Evolutionary conservation across 2,329 filamentous ascomycete genomes (phyloP).

Genomic region (Calonectria ilicicola): DNA sequence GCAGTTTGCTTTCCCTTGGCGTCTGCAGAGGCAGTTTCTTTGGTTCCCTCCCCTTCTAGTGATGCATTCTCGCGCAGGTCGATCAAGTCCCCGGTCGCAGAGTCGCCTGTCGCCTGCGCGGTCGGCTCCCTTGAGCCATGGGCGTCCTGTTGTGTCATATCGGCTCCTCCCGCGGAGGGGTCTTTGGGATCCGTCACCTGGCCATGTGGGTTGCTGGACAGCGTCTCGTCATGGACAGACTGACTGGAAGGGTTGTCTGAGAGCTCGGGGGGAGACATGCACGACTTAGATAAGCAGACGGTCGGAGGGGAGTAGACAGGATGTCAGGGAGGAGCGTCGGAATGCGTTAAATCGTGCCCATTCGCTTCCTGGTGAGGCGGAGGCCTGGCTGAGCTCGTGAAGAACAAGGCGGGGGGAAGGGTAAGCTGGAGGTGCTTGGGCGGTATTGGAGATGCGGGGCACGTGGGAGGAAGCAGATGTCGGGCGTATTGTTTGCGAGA

Average conservation of each 20-base stretch:
- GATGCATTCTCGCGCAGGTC: constrained; percentile 34
- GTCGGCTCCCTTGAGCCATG: constrained; percentile 10
- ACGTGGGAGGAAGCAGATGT: not conserved
- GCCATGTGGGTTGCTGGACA: constrained; percentile 42
- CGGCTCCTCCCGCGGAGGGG: constrained; percentile 29
- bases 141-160: constrained; percentile 6
- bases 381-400: constrained; percentile 7
- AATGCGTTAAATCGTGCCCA: constrained; percentile 34
- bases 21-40: constrained; percentile 24
- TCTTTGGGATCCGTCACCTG: constrained; percentile 40
- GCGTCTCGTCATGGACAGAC: constrained; percentile 44
- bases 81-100: constrained; percentile 33
- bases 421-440: constrained; percentile 13
- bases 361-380: constrained; percentile 32
- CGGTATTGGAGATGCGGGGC: constrained; percentile 18
- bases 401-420: constrained; percentile 19
- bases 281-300: constrained; percentile 35
- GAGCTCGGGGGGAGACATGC: constrained; percentile 53
- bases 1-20: constrained; percentile 43
- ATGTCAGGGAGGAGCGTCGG: constrained; percentile 24
- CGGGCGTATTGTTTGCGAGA: not conserved
- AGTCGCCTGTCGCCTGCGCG: not conserved
- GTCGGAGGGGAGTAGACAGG: not conserved
- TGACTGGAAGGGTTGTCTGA: constrained; percentile 42
- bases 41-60: constrained; percentile 10